Conservation (phyloP, 1,139 yeast species). For the Suhomyces choctaworum region DNA sequence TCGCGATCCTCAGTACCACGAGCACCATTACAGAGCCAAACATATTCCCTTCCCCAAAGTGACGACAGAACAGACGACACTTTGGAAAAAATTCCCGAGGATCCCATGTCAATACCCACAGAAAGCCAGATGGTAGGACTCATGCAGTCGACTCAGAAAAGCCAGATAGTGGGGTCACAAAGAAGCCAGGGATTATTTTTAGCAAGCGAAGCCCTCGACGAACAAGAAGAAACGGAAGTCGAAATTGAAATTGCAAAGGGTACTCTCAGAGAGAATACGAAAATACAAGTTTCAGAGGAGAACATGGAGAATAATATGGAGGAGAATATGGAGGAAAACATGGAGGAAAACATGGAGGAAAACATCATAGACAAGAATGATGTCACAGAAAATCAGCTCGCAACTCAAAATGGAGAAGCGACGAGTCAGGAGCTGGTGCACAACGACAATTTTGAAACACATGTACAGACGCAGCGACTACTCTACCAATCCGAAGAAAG, state of each 20-base stretch:
- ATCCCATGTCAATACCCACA: conserved; percentile 9
- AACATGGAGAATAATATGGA: not conserved
- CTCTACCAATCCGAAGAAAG: too few relatives aligned
- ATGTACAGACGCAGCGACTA: too few relatives aligned
- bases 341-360: not conserved
- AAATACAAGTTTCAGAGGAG: too few relatives aligned
- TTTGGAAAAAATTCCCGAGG: conserved; percentile 2
- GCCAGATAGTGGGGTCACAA: too few relatives aligned
- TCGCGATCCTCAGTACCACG: conserved; percentile 5
- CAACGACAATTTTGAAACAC: too few relatives aligned
- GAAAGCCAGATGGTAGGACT: conserved; percentile 8
- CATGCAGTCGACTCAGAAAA: conserved; percentile 7
- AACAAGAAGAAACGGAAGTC: too few relatives aligned
- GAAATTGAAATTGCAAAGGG: too few relatives aligned
- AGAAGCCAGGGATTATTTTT: too few relatives aligned
- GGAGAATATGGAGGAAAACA: not conserved
- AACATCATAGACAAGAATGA: not conserved
- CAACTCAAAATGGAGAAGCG: too few relatives aligned
- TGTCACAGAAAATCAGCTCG: not conserved
- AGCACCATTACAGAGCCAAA: conserved; percentile 2
- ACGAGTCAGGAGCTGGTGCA: too few relatives aligned
- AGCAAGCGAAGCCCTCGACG: too few relatives aligned
- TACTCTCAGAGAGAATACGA: too few relatives aligned
- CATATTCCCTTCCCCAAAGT: conserved; percentile 1
- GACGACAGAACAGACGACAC: not conserved